Base-by-base conservation (phyloP, 2,329 filamentous ascomycete genomes). In the Geosmithia morbida region DNA sequence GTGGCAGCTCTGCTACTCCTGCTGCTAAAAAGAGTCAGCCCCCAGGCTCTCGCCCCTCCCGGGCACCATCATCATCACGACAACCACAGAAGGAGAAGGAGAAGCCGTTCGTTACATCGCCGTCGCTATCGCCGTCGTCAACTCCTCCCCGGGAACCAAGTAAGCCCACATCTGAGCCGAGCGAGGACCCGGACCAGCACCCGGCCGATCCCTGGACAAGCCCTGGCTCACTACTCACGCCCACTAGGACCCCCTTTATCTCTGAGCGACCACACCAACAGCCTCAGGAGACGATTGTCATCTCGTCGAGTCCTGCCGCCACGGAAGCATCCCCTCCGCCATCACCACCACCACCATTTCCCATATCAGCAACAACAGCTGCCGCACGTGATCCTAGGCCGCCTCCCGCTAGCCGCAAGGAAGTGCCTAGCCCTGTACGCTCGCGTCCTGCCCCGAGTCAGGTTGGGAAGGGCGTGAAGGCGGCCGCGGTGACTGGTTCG, bases 291-390 rank as follows among this genome's bases (percentile, higher is more conserved):
- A 53, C 67, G 51, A 69, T 72, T 59, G 45, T 65, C 52, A 64
- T 72, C 57, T 59, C 64, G 53, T 71, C 68, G 57, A 71, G 68
- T 51, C 68, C 69, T 46, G 52, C 57, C 57, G 48, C 46, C 42
- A 45, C 51, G 19, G 48, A 50, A 42, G 48, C 56, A 29, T 62
- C 65, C 52, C 56, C 61, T 59, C 48, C 59, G 51, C 44, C 50
- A 50, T 51, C 55, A 51, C 50, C 52, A 50, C 51, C 59, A 42
- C 49, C 57, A 37, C 11, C 33, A 37, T 13, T 16, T 13, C 3
- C 33, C 10, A 37, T 16, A 13, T 13, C 33, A 6, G 33, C 33
- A 37, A 37, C 10, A 37, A 16, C 14, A 37, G 10, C 33, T 37
- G 14, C 33, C 33, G 33, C 33, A 37, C 11, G 14, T 50, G 43